These are phyloP conservation scores for Suillus fuscotomentosus DNA, from an alignment of 768 basidiomycete species.

Conservation along the genomic window DNA sequence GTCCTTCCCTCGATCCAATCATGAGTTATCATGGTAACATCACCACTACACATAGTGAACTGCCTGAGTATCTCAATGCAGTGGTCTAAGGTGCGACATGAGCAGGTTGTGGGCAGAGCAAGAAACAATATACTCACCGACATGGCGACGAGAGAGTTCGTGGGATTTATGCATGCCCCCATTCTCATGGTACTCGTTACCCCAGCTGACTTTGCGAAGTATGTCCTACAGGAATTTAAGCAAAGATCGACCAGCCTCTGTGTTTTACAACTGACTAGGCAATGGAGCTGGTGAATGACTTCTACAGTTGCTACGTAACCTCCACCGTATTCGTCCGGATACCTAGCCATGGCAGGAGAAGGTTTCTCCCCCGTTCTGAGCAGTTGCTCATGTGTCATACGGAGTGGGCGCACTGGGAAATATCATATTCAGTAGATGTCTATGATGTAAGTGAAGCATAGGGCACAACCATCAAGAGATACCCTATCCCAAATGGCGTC, in stretches of 20 bases:
- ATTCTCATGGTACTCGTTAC: slow-evolving; percentile 5
- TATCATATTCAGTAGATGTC: not conserved
- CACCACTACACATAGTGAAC: slow-evolving; percentile 9
- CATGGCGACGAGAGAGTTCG: not conserved
- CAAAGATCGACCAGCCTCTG: not conserved
- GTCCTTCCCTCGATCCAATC: slow-evolving; percentile 8
- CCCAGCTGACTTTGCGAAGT: slow-evolving; percentile 10
- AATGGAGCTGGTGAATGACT: slow-evolving; percentile 12
- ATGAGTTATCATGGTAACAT: slow-evolving; percentile 8
- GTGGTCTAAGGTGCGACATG: not conserved
- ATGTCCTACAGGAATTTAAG: slow-evolving; percentile 2
- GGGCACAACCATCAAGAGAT: not conserved
- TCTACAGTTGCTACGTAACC: slow-evolving; percentile 13
- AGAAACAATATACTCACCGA: slow-evolving; percentile 4
- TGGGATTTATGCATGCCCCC: not conserved
- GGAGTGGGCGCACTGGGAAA: slow-evolving; percentile 7
- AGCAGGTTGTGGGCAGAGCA: not conserved
- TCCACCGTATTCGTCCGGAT: slow-evolving; percentile 12
- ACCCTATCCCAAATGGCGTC: slow-evolving; percentile 9
- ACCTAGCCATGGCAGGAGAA: slow-evolving; percentile 5
- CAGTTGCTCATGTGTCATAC: slow-evolving; percentile 10
- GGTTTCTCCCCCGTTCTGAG: slow-evolving; percentile 7
- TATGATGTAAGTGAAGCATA: not conserved
- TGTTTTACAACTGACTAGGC: slow-evolving; percentile 5
- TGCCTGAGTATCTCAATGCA: slow-evolving; percentile 12